Evolutionary conservation across 352 stramenopile species (phyloP).

Genomic region (Pythium dissotocum): DNA sequence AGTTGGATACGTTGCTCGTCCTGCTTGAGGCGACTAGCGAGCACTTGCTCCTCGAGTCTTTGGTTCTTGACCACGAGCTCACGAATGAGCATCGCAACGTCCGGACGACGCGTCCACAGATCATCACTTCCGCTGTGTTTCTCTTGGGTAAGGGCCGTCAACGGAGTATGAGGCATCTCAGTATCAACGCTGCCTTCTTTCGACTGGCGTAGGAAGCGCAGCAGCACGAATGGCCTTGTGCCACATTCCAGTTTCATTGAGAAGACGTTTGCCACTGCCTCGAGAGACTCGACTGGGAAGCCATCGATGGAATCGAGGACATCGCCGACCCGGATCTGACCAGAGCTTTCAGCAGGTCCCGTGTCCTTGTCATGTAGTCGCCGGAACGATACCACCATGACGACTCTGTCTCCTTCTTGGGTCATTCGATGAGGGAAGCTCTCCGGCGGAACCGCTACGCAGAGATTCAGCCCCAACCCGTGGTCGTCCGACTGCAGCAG

Average conservation of each 20-base stretch:
- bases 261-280: constrained; percentile 27
- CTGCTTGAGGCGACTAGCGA: constrained; percentile 49
- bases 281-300: constrained; percentile 31
- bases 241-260: not conserved
- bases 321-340: constrained; percentile 47
- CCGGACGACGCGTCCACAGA: constrained; percentile 1
- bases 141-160: no score
- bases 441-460: not conserved
- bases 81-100: constrained; percentile 37
- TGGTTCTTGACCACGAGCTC: constrained; percentile 47
- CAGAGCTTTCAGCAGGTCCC: constrained; percentile 48
- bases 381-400: constrained; percentile 52
- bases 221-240: constrained; percentile 29
- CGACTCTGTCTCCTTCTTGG: not conserved
- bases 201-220: constrained; percentile 39
- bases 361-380: constrained; percentile 36
- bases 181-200: not conserved
- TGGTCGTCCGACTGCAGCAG: constrained; percentile 46
- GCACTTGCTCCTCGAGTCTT: constrained; percentile 47
- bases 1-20: constrained; percentile 65
- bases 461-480: constrained; percentile 51
- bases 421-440: not conserved
- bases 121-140: not conserved
- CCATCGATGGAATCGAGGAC: constrained; percentile 48
- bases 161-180: no score